phyloP scores from a whole-genome alignment of 148 eudicot genomes.

The Amaranthus hypochondriacus region DNA sequence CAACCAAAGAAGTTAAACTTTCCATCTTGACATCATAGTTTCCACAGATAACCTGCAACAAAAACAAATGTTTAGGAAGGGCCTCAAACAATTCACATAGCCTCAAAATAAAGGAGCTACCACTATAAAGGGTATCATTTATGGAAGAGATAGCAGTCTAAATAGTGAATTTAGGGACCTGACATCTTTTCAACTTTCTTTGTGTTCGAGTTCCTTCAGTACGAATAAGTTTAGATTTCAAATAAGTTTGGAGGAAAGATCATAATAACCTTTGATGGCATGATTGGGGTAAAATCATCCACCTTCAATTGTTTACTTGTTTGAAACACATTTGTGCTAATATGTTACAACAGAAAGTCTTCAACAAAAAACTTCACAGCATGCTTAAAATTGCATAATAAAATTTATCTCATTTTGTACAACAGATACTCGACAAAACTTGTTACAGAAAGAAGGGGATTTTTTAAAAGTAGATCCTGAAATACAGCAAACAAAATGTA shows the following conservation, averaged over 20 bases:
- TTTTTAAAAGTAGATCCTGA: neutral
- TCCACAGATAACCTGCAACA: constrained; percentile 68
- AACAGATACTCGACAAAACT: neutral
- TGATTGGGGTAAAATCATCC: neutral
- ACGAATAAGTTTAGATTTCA: too few species aligned
- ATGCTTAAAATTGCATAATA: neutral
- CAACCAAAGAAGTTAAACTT: constrained; percentile 55
- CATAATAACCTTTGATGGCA: neutral
- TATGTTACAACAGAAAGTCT: neutral
- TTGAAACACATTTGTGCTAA: neutral
- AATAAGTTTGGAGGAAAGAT: too few species aligned
- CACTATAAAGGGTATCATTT: neutral
- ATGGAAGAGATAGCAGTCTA: neutral
- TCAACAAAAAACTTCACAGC: neutral
- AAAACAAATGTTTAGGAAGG: constrained; percentile 4
- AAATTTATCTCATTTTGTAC: neutral
- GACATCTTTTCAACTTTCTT: too few species aligned
- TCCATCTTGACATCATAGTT: constrained; percentile 61
- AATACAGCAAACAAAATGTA: neutral
- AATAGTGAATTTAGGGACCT: neutral
- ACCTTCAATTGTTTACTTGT: neutral
- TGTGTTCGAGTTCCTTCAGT: too few species aligned
- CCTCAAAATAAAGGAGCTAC: neutral
- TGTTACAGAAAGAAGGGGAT: neutral
- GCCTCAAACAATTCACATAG: neutral